A percentile compares a stretch with the other conserved stretches of the same genome.
Evolutionary conservation across 2,329 filamentous ascomycete species (phyloP).

Genomic region (Fusarium dimerum): DNA sequence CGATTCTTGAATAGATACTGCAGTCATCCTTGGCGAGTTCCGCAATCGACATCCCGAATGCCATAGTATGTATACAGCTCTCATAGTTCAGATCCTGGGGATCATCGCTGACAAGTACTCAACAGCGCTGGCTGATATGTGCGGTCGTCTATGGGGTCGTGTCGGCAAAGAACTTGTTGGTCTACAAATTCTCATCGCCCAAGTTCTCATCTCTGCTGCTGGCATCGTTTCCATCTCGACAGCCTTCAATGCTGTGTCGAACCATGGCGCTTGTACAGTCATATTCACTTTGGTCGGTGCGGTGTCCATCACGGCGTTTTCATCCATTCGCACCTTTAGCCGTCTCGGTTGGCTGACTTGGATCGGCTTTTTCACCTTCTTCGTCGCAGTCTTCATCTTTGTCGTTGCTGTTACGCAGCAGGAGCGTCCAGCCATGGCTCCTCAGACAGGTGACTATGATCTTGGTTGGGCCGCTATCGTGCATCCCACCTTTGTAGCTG

Average conservation of each 20-base stretch:
- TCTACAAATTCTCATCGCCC: conserved; percentile 26
- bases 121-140: conserved; percentile 27
- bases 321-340: conserved; percentile 31
- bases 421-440: conserved; percentile 57
- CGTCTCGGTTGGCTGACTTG: conserved; percentile 53
- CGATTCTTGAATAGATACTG: conserved; percentile 17
- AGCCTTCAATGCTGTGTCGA: conserved; percentile 26
- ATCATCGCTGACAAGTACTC: not conserved
- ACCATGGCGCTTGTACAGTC: conserved; percentile 29
- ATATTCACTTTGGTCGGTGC: conserved; percentile 28
- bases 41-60: conserved; percentile 28
- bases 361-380: conserved; percentile 53
- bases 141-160: conserved; percentile 23
- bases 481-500: conserved; percentile 53
- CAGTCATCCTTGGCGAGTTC: conserved; percentile 26
- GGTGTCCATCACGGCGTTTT: conserved; percentile 24
- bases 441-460: conserved; percentile 54
- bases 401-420: conserved; percentile 43
- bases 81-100: not conserved
- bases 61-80: conserved; percentile 18
- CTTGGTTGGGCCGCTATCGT: conserved; percentile 54
- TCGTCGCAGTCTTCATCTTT: conserved; percentile 59
- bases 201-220: conserved; percentile 24
- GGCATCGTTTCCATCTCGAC: conserved; percentile 13
- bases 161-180: conserved; percentile 26